Conservation (phyloP, 805 yeast species). For the Candida hispaniensis region DNA sequence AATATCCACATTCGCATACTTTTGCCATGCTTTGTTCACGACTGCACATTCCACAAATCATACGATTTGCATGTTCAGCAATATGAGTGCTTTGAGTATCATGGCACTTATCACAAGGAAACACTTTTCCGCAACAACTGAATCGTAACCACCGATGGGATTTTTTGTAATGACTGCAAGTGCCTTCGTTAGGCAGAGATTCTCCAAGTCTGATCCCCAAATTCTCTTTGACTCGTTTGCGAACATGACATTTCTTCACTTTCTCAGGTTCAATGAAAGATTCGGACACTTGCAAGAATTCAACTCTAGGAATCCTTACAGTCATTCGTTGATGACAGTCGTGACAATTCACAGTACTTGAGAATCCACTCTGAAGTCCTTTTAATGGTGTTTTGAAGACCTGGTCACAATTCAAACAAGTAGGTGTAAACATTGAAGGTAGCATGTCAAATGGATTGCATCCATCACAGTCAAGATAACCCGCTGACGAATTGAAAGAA, state of each 20-base stretch:
- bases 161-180: conserved; percentile 33
- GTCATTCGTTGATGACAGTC: conserved; percentile 31
- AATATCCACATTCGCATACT: conserved; percentile 34
- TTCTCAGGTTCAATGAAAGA: conserved; percentile 17
- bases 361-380: conserved; percentile 29
- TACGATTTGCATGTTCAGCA: conserved; percentile 32
- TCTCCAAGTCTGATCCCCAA: conserved; percentile 50
- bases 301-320: conserved; percentile 27
- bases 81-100: conserved; percentile 22
- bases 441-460: conserved; percentile 31
- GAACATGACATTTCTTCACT: conserved; percentile 16
- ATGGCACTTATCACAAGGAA: conserved; percentile 36
- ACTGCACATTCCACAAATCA: conserved; percentile 54
- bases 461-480: conserved; percentile 32
- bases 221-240: conserved; percentile 27
- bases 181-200: conserved; percentile 86
- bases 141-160: conserved; percentile 36
- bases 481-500: conserved; percentile 25
- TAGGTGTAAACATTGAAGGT: conserved; percentile 30
- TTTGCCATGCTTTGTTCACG: conserved; percentile 51
- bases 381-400: conserved; percentile 24
- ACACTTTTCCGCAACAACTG: conserved; percentile 34
- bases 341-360: conserved; percentile 28
- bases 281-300: conserved; percentile 23
- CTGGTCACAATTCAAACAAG: conserved; percentile 30